Evolutionary conservation across 768 basidiomycete species (phyloP), one percentile per base, ranked within the genome.

Genomic region (Vishniacozyma victoriae): DNA sequence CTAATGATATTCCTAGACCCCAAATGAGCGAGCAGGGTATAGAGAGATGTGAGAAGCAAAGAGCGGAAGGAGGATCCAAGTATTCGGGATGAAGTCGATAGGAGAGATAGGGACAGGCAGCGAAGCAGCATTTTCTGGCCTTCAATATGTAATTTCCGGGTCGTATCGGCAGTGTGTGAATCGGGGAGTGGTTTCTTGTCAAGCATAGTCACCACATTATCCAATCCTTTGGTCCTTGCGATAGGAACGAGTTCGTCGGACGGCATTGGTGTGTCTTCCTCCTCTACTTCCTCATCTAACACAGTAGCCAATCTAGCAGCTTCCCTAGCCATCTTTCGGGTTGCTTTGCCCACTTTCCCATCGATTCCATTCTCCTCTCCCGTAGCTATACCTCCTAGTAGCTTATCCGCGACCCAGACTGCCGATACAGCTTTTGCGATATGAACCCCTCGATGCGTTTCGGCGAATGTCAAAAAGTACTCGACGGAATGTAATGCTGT

Each of bases 1-100:
- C 85, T 82, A 5, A 93, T 75, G 62, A 83, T 78, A 2, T 80
- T 26, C 0, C 84, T 76, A 1, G 92, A 91, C 25, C 90, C 82
- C 37, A 93, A 74, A 15, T 87, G 87, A 44, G 86, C 85, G 20
- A 99, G 79, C 35, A 95, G 72, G 2, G 87, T 87, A 74, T 97
- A 97, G 3, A 96, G 73, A 0, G 82, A 75, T 31, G 86, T 79
- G 19, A 96, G 79, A 35, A 96, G 80, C 15, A 87, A 74, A 0
- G 83, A 76, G 0, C 78, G 77, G 65, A 88, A 95, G 11, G 79
- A 79, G 11, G 81, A 75, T 46, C 83, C 81, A 25, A 91, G 76
- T 44, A 90, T 79, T n/a, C 79, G 78, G 0, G 88, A 78, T 11
- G 79, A 72, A 25, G 87, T 74, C 2, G 88, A 77, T 15, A 99